Evolutionary conservation across 768 basidiomycete species (phyloP).

Genomic region (Mrakia blollopis): DNA sequence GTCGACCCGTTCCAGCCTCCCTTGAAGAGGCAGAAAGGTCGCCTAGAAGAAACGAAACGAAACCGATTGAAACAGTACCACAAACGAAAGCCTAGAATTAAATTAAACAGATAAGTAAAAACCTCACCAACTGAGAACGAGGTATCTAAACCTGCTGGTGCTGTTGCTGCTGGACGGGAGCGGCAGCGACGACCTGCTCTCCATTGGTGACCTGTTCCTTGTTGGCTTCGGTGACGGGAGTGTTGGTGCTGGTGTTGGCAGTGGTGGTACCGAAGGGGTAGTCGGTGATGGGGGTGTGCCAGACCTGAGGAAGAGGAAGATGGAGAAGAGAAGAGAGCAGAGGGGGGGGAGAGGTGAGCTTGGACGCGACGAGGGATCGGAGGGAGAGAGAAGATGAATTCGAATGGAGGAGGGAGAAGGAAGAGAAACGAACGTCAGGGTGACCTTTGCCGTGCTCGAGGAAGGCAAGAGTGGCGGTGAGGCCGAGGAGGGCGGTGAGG

Average conservation of each 20-base stretch:
- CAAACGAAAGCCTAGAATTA: no score
- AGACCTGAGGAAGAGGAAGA: background rate
- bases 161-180: no score
- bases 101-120: no score
- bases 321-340: background rate
- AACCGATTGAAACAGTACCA: no score
- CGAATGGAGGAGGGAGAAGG: no score
- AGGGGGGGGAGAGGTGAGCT: background rate
- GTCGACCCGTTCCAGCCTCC: no score
- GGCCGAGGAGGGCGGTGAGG: conserved; percentile 1
- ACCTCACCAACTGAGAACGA: no score
- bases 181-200: background rate
- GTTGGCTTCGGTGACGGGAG: background rate
- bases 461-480: background rate
- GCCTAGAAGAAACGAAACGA: no score
- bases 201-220: background rate
- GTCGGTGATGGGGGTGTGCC: background rate
- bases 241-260: background rate
- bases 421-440: background rate
- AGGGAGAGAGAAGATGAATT: background rate
- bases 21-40: no score
- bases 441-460: conserved; percentile 4
- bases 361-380: background rate
- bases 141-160: no score
- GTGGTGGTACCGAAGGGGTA: conserved; percentile 1